Evolutionary conservation across 306 rosid species (phyloP), one percentile per base, ranked within the genome.

Genomic region (Dalbergia cultrata): DNA sequence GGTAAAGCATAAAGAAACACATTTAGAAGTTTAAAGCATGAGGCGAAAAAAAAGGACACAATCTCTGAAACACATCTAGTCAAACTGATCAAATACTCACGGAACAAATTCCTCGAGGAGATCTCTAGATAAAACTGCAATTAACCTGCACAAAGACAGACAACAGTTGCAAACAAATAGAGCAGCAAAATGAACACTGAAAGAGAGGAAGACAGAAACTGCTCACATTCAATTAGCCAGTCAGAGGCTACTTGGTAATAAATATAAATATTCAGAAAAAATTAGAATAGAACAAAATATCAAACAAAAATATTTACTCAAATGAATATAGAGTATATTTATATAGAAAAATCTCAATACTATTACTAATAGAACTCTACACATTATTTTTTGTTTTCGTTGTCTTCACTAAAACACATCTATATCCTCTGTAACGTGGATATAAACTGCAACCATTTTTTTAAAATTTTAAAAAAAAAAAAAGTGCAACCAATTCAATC

Each of bases 81-180:
- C 61, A 52, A 82, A 68, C 73, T 43, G 72, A 76, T 35, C 66
- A 76, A 78, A 62, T 80, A 92, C 99, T 90, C 85, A 95, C 99
- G 88, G 97, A 70, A 91, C 69, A 87, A 90, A 95, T 47, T 93
- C 97, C 78, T 90, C 93, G 7, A 91, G 83, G 41, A 93, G 83
- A 86, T 95, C 99, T 87, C 97, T 84, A 37, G 97, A 87, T 80
- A 95, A 69, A 81, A 90, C 97, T 5, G 97, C 92, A 64, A 92
- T 84, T 82, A 93, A 82, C 86, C 99, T 95, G 97, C 65, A 71
- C 49, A 85, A 86, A 62, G 35, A 77, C 16, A 6, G 2, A 17
- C 86, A 79, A 66, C 72, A 54, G 64, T 57, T 22, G 17, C 58
- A 65, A 81, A 72, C 60, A 21, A 58, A 72, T n/a, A 54, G 62